phyloP scores from a whole-genome alignment of 2,329 filamentous ascomycete species.

The Diplodia corticola region DNA sequence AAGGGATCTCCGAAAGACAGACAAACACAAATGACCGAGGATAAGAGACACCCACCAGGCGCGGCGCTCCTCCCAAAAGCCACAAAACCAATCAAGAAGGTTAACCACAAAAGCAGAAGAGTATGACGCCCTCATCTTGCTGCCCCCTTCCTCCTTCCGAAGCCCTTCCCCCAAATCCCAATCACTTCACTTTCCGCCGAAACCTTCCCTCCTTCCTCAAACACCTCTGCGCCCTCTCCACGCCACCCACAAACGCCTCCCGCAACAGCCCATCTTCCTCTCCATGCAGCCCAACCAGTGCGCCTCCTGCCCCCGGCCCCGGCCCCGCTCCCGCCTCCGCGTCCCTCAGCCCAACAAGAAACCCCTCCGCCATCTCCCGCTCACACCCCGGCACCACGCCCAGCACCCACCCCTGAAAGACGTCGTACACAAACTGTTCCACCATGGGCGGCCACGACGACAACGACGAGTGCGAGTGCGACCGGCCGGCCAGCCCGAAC shows the following conservation, averaged over 20 bases:
- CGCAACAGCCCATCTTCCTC: too few relatives aligned
- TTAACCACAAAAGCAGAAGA: too few relatives aligned
- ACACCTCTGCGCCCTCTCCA: not conserved
- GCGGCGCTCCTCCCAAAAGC: too few relatives aligned
- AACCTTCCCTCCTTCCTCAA: not conserved
- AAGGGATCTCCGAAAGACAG: too few relatives aligned
- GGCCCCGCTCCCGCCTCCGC: not conserved
- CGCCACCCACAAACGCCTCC: not conserved
- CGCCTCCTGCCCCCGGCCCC: too few relatives aligned
- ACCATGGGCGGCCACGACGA: not conserved
- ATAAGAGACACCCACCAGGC: too few relatives aligned
- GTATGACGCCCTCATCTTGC: too few relatives aligned
- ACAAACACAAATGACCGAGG: too few relatives aligned
- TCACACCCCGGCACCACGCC: not conserved
- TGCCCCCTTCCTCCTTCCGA: too few relatives aligned
- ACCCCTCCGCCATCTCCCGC: not conserved
- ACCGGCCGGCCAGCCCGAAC: not conserved
- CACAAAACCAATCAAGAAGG: too few relatives aligned
- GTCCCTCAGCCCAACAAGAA: not conserved
- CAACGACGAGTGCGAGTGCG: not conserved
- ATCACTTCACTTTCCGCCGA: not conserved
- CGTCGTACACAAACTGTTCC: not conserved
- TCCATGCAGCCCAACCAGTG: too few relatives aligned
- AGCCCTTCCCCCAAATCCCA: too few relatives aligned
- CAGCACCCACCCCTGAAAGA: not conserved